Base-by-base conservation (phyloP, 257 asterid species). In the Ligustrum vulgare region DNA sequence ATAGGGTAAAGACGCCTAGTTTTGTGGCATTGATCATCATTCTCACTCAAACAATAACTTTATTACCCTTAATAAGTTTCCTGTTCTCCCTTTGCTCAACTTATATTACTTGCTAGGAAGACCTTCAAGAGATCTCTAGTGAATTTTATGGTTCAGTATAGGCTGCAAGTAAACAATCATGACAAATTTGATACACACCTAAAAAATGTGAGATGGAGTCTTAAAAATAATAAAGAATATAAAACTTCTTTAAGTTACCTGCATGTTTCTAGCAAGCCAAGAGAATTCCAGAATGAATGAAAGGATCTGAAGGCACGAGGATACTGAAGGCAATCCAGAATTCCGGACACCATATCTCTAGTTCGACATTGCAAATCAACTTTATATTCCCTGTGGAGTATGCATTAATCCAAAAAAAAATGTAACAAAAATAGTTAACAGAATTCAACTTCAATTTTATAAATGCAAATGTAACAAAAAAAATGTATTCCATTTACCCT, bases 201-300 rank as follows among this genome's bases (percentile, higher is more conserved):
- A 62, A 43, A 41, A 56, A 70, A 32, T 68, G 43, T 49, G 49
- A 54, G 6, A 33, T 15, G 32, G 6, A 39, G 47, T 39, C 47
- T 39, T 2, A 39, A 39, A 54, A 65, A 65, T 13, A 6, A 36
- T 20, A 12, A 69, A 70, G 71, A 39, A 31, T 10, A 60, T 7
- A 62, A 12, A 67, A 73, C 69, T 41, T 23, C n/a, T 28, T 7
- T 22, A 22, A 39, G 33, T 72, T 72, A 90, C 98, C 96, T 92
- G 98, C 98, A 94, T 85, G 78, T 94, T 92, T 79, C 93, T 88
- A 76, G 98, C 92, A 76, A 94, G 97, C 98, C 98, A 94, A 71
- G 98, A 89, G 76, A 80, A 94, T 56, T 91, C 90, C n/a, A n/a
- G n/a, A n/a, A n/a, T n/a, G n/a, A n/a, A n/a, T n/a, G n/a, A n/a